These are phyloP conservation scores for Debaryomyces tyrocola DNA, from an alignment of 805 yeast genomes.

Conservation along the genomic window DNA sequence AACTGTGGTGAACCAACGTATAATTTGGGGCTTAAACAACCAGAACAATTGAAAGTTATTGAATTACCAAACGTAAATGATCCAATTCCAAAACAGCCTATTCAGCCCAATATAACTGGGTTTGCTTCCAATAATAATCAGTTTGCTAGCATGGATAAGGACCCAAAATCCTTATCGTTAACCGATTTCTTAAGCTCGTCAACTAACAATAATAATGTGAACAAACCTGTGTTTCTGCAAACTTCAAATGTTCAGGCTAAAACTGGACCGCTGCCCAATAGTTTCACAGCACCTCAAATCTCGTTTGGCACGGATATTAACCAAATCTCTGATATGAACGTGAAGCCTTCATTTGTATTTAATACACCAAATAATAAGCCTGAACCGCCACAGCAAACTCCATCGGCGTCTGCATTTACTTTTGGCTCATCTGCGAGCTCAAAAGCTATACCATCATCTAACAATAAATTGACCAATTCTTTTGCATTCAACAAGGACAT, in stretches of 20 bases:
- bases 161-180: not conserved
- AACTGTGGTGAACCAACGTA: conserved; percentile 34
- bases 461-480: not conserved
- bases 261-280: not conserved
- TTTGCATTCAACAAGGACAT: not conserved
- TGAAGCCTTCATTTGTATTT: conserved; percentile 1
- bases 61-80: not conserved
- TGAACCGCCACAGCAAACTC: not conserved
- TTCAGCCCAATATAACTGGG: not conserved
- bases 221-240: not conserved
- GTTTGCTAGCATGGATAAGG: not conserved
- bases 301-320: not conserved
- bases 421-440: not conserved
- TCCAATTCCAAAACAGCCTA: not conserved
- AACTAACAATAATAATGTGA: not conserved
- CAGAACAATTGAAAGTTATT: conserved; percentile 3
- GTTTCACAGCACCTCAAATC: not conserved
- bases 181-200: conserved; percentile 4
- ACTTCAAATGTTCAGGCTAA: not conserved
- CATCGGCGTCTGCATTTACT: not conserved
- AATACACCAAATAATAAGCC: not conserved
- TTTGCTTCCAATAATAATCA: not conserved
- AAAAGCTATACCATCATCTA: not conserved
- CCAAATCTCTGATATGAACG: not conserved
- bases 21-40: conserved; percentile 19